Evolutionary conservation across 306 rosid genomes (phyloP), one percentile per base, ranked within the genome.

Genomic region (Spatholobus suberectus): DNA sequence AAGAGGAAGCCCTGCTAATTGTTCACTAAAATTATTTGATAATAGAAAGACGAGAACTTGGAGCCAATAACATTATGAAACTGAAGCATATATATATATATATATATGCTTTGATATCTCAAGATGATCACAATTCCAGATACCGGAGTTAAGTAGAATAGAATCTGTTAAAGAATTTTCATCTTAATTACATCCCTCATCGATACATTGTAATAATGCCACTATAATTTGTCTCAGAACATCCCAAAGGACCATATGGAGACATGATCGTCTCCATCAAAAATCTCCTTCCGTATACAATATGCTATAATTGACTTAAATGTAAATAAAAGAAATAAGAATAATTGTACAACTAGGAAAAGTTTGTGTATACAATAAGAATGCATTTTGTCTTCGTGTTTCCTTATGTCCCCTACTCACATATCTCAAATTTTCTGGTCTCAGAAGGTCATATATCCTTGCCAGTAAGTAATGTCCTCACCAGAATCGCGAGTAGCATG

Each of bases 131-230:
- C 38, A 76, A 75, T 18, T 63, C 49, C 49, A 83, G 69, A 71
- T 27, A 71, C 79, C 4, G 17, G 27, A 65, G 61, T 38, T 37
- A 15, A 80, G 76, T 67, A 80, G 76, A 84, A 80, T 55, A 75
- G 8, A 57, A 70, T 66, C 54, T 73, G 27, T 77, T 0, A 80
- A 86, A 87, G 86, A 87, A 84, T 87, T 55, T 61, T 75, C 77
- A 46, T 84, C 40, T 65, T 35, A 21, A 76, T 80, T 84, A 76
- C 85, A 76, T 87, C 35, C 75, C 43, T 84, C 81, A 40, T 17
- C 49, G 26, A 72, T 75, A 70, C 62, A 72, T 14, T 44, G 49
- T 63, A 71, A 75, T 63, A 26, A 24, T 76, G 73, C 65, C 43
- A 62, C 32, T 35, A 76, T 67, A 71, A 40, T n/a, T 49, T 80